A percentile compares a stretch with the other conserved stretches of the same genome.
These are phyloP conservation scores for Ichthyophthirius multifiliis DNA, from an alignment of 169 alveolate species.

Conservation along the genomic window DNA sequence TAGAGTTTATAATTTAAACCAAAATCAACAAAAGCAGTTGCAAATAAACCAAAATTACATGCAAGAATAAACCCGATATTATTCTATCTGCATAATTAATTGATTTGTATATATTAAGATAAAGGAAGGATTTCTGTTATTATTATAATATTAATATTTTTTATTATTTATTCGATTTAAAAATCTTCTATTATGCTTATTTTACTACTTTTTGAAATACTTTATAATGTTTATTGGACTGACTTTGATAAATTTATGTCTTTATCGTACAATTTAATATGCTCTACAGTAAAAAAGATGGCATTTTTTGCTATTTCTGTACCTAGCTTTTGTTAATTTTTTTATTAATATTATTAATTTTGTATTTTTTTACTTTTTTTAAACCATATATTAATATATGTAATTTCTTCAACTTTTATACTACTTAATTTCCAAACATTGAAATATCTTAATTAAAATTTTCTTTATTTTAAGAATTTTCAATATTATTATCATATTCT, in stretches of 20 bases:
- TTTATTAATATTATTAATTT: neutral
- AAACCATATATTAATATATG: neutral
- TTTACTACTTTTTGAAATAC: neutral
- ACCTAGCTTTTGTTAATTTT: neutral
- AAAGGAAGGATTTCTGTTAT: neutral
- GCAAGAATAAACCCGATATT: neutral
- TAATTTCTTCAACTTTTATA: neutral
- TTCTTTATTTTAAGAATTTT: too few species aligned
- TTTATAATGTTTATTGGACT: neutral
- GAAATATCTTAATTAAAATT: neutral
- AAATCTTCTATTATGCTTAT: too few species aligned
- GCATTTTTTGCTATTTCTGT: neutral
- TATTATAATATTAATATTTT: neutral
- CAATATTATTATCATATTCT: too few species aligned
- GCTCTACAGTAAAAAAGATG: neutral
- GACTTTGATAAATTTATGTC: neutral
- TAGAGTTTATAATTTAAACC: neutral
- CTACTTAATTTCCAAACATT: neutral
- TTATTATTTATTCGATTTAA: neutral
- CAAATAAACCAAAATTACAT: neutral
- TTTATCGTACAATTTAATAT: neutral
- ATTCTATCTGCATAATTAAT: neutral
- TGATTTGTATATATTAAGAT: neutral
- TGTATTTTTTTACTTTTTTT: neutral
- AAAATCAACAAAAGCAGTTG: neutral